phyloP scores from a whole-genome alignment of 169 alveolate species.

The Plasmodium gonderi region DNA sequence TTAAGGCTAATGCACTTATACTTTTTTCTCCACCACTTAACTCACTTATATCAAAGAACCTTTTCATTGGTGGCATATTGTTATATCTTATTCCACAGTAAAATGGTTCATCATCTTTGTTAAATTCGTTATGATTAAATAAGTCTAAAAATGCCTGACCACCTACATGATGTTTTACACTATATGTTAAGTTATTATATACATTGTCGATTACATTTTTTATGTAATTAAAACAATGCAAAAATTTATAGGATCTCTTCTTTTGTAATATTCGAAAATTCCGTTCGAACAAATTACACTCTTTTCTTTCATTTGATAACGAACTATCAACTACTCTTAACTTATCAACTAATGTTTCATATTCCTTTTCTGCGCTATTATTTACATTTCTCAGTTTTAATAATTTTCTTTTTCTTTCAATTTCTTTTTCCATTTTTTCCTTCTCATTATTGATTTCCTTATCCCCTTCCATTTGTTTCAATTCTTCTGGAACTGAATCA shows the following conservation, averaged over 20 bases:
- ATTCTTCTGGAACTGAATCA: constrained; percentile 54
- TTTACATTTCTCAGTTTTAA: constrained; percentile 47
- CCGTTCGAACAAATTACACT: constrained; percentile 76
- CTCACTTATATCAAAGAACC: constrained; percentile 79
- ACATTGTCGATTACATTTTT: constrained; percentile 81
- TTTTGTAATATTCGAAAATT: constrained; percentile 79
- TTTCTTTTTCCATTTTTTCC: constrained; percentile 77
- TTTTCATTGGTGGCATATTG: constrained; percentile 86
- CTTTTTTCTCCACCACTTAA: constrained; percentile 97
- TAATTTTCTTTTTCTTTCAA: constrained; percentile 55
- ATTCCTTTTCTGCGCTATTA: constrained; percentile 61
- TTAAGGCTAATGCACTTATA: constrained; percentile 93
- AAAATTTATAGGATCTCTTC: constrained; percentile 79
- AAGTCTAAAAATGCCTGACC: constrained; percentile 84
- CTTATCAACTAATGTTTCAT: constrained; percentile 12
- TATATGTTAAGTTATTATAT: constrained; percentile 79
- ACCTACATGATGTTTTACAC: constrained; percentile 76
- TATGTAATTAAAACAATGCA: constrained; percentile 81
- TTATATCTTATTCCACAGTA: constrained; percentile 81
- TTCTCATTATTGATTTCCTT: constrained; percentile 72
- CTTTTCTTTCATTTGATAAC: constrained; percentile 53
- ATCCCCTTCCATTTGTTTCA: constrained; percentile 72
- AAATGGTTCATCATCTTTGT: constrained; percentile 82
- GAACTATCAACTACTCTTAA: constrained; percentile 33
- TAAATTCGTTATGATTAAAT: constrained; percentile 79